Evolutionary conservation across 257 asterid genomes (phyloP).

Genomic region (Capsicum chinense): DNA sequence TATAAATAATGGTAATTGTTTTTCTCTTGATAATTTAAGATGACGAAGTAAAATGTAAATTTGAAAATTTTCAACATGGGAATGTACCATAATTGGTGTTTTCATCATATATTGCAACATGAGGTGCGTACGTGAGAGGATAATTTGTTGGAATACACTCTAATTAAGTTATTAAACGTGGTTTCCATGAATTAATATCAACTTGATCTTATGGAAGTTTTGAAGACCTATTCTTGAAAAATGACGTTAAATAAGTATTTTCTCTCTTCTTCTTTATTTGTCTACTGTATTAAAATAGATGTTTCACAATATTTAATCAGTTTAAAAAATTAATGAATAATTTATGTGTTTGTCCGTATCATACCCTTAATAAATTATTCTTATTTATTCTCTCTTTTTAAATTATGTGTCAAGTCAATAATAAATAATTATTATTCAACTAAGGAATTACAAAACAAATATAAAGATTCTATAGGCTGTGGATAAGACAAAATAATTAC

Average conservation of each 20-base stretch:
- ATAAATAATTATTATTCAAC: no score
- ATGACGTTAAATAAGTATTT: neutral
- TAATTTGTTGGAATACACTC: neutral
- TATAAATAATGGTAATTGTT: neutral
- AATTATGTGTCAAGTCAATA: no score
- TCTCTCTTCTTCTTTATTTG: no score
- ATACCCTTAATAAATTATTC: no score
- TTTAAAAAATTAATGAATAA: no score
- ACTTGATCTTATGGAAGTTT: neutral
- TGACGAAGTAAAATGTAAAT: neutral
- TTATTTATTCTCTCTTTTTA: no score
- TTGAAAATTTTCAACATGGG: neutral
- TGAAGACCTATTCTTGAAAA: neutral
- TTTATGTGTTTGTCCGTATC: no score
- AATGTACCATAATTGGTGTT: neutral
- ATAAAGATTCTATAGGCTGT: neutral
- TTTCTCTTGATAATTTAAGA: neutral
- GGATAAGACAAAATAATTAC: neutral
- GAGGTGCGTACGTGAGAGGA: neutral
- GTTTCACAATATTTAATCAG: no score
- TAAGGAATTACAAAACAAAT: neutral
- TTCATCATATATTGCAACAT: constrained; percentile 1
- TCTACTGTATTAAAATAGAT: no score
- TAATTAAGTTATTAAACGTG: neutral
- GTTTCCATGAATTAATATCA: neutral